A percentile compares a stretch with the other conserved stretches of the same genome.
Conservation (phyloP, 2,329 filamentous ascomycete species). For the Blumeria graminis region DNA sequence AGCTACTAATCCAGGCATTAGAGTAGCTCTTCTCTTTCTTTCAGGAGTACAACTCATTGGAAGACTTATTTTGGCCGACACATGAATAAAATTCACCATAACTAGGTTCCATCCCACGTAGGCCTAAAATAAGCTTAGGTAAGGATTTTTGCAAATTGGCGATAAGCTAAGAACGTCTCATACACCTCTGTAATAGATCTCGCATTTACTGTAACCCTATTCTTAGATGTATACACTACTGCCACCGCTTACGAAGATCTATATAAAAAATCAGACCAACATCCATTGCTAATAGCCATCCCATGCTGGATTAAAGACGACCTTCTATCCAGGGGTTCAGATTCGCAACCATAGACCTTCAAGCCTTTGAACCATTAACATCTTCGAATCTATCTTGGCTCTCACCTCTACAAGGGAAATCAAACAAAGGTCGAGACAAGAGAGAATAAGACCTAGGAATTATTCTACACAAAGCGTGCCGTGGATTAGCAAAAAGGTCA, state of each 20-base stretch:
- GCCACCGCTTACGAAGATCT: not conserved
- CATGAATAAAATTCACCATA: not conserved
- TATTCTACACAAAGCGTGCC: not conserved
- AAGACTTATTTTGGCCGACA: not conserved
- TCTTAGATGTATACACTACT: not conserved
- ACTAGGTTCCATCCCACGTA: too few relatives aligned
- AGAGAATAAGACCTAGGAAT: not conserved
- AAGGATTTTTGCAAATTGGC: not conserved
- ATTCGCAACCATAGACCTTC: not conserved
- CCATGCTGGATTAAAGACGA: not conserved
- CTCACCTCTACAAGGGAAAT: not conserved
- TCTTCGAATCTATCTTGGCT: not conserved
- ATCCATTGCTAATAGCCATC: not conserved
- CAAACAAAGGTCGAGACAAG: not conserved
- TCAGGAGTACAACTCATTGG: not conserved
- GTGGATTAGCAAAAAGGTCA: not conserved
- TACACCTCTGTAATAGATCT: not conserved
- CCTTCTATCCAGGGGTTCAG: not conserved
- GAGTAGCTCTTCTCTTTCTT: not conserved
- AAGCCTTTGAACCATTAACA: not conserved
- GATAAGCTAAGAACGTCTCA: not conserved
- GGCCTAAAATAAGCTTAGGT: not conserved
- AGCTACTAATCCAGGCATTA: not conserved
- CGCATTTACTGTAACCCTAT: not conserved
- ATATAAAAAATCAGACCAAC: not conserved